Base-by-base conservation (phyloP, 108 stramenopile species). In the Aurantiochytrium sp. region DNA sequence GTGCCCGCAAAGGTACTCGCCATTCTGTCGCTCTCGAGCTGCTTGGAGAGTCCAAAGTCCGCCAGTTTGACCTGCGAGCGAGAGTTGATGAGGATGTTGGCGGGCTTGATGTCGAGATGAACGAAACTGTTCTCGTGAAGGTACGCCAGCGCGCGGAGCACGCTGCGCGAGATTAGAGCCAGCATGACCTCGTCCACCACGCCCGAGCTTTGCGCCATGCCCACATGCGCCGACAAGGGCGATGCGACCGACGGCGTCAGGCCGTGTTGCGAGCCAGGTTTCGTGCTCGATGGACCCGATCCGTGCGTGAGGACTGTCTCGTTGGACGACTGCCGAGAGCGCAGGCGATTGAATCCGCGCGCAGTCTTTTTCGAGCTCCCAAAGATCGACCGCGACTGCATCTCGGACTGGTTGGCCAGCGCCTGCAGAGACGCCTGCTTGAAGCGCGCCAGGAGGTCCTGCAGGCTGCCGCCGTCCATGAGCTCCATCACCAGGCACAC, bases 31-130 rank as follows among this genome's bases (percentile, higher is more conserved):
- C 27, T 48, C 55, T 89, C 88, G 37, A 90, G 39, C 85, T 88
- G 85, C 22, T 65, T 69, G 4, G 86, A 34, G 4, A 90, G 55
- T 41, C 90, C 90, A 69, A 90, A 90, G 32, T 90, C 90, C 3
- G 54, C 53, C 19, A 90, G 68, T 53, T 89, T 89, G 24, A 93
- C 89, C 5, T 37, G 59, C 8, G 91, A 92, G 5, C 55, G 34
- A 37, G 42, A 55, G 34, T 37, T 41, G 12, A 89, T 41, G 2
- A 92, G 55, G 27, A 91, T 65, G 87, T 94, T 94, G 19, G 87
- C 92, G 21, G 94, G 94, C 86, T 94, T 94, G 48, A 94, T 87
- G 89, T 94, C 94, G 24, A 93, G 91, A 85, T 94, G 94, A 5
- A 94, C 68, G 21, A 92, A 91, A 15, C 55, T 55, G 17, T 54